Conservation (phyloP, 331 rosid genomes). For the Saraca asoca region DNA sequence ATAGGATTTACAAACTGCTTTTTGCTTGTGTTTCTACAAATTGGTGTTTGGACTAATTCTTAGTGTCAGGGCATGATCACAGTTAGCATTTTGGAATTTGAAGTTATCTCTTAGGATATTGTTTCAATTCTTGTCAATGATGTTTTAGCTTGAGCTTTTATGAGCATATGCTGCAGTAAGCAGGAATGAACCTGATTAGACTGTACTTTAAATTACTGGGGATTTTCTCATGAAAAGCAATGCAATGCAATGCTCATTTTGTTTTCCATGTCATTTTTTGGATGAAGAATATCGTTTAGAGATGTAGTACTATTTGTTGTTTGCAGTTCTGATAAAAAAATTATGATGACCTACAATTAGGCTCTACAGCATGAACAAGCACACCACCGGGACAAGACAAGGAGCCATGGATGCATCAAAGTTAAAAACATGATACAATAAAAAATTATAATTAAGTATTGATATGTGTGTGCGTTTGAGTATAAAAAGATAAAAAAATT, state of each 20-base stretch:
- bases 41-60: not conserved
- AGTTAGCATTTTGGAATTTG: not conserved
- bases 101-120: not conserved
- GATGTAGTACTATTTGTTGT: not conserved
- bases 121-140: too few species aligned
- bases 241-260: not conserved
- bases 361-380: too few species aligned
- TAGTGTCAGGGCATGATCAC: not conserved
- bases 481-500: too few species aligned
- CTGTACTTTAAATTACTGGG: not conserved
- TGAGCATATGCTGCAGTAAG: not conserved
- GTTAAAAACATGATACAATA: too few species aligned
- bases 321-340: not conserved
- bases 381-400: too few species aligned
- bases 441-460: too few species aligned
- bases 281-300: not conserved
- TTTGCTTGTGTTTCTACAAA: not conserved
- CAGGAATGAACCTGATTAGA: not conserved
- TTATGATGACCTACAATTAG: not conserved
- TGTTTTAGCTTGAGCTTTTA: too few species aligned
- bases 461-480: too few species aligned
- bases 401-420: too few species aligned
- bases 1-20: conserved; percentile 7
- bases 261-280: not conserved
- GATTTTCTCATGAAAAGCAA: not conserved